phyloP scores from a whole-genome alignment of 75 land plant species.

The Azolla pinnata region DNA sequence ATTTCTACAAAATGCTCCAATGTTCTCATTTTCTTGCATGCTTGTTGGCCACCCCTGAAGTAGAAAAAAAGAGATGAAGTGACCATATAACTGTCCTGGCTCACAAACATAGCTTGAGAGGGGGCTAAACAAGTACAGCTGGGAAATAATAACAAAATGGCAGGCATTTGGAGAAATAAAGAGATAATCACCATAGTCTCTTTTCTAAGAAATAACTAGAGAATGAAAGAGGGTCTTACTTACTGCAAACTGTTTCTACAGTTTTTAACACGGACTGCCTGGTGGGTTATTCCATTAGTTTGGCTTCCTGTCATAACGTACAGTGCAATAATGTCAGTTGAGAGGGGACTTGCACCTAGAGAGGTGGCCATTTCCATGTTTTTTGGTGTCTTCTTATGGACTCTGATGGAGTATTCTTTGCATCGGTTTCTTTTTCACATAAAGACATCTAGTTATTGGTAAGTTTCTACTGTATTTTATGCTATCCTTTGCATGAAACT shows the following conservation, averaged over 20 bases:
- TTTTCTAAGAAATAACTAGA: background rate
- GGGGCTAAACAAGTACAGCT: too few relatives aligned
- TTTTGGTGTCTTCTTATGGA: conserved; percentile 64
- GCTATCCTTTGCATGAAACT: background rate
- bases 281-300: conserved; percentile 82
- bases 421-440: conserved; percentile 93
- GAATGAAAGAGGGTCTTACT: background rate
- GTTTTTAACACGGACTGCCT: conserved; percentile 70
- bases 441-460: conserved; percentile 86
- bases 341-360: conserved; percentile 46
- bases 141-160: too few relatives aligned
- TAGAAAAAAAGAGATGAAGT: background rate
- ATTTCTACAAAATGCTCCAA: too few relatives aligned
- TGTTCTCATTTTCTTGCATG: too few relatives aligned
- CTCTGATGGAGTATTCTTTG: conserved; percentile 70
- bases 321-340: conserved; percentile 25
- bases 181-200: background rate
- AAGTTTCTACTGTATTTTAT: conserved; percentile 5
- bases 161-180: too few relatives aligned
- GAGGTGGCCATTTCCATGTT: conserved; percentile 26
- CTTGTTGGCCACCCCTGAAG: background rate
- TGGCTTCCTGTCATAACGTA: conserved; percentile 86
- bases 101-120: too few relatives aligned
- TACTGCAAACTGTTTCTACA: conserved; percentile 15
- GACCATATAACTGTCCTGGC: too few relatives aligned